A percentile compares a stretch with the other conserved stretches of the same genome.
Evolutionary conservation across 345 rosid species (phyloP).

Genomic region (Acer yangbiense): DNA sequence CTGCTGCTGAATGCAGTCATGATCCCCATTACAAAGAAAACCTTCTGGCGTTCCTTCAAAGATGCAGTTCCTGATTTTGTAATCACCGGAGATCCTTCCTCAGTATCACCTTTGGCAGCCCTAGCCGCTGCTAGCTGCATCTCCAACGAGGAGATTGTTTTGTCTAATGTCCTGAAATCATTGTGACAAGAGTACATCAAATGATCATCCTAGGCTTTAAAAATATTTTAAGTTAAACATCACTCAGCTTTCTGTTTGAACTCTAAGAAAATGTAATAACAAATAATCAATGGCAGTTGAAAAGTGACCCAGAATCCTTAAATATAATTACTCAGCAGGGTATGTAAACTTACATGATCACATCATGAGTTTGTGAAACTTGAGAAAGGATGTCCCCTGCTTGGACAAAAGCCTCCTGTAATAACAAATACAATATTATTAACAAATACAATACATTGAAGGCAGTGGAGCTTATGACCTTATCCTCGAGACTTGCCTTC

Average conservation of each 20-base stretch:
- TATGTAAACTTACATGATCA: slow-evolving; percentile 62
- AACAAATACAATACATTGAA: neutral
- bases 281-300: neutral
- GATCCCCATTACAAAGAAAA: slow-evolving; percentile 82
- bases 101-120: slow-evolving; percentile 49
- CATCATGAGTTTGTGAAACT: slow-evolving; percentile 90
- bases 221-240: neutral
- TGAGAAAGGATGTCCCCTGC: slow-evolving; percentile 78
- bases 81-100: slow-evolving; percentile 42
- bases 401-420: slow-evolving; percentile 51
- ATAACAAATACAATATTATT: slow-evolving; percentile 22
- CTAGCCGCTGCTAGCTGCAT: slow-evolving; percentile 80
- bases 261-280: neutral
- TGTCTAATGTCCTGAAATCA: slow-evolving; percentile 63
- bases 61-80: slow-evolving; percentile 44
- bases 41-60: slow-evolving; percentile 54
- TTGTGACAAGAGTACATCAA: slow-evolving; percentile 7
- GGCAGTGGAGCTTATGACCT: slow-evolving; percentile 12
- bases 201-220: slow-evolving; percentile 8
- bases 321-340: slow-evolving; percentile 15
- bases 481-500: slow-evolving; percentile 55
- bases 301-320: slow-evolving; percentile 2
- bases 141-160: slow-evolving; percentile 74
- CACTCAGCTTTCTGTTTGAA: neutral
- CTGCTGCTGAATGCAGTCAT: slow-evolving; percentile 84